Conservation (phyloP, 2,329 filamentous ascomycete genomes). For the Aureobasidium sp. region DNA sequence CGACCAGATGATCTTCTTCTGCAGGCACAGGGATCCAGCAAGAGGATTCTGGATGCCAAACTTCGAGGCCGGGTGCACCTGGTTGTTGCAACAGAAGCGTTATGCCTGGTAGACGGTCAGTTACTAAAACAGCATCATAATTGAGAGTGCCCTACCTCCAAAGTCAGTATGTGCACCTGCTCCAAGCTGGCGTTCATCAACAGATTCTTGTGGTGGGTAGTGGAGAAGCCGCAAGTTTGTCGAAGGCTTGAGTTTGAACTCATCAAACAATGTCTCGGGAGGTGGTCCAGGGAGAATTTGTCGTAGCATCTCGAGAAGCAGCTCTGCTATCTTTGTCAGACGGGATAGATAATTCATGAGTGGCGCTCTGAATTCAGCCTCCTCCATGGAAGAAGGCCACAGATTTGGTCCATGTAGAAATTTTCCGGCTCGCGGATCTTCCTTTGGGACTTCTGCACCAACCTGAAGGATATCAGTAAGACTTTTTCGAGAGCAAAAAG, state of each 20-base stretch:
- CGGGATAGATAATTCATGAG: background rate
- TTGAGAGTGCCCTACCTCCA: slow-evolving; percentile 27
- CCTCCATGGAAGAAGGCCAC: slow-evolving; percentile 34
- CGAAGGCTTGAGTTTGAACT: slow-evolving; percentile 24
- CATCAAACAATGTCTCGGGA: slow-evolving; percentile 19
- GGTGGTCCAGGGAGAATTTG: slow-evolving; percentile 13
- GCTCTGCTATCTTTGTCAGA: background rate
- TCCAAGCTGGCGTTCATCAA: slow-evolving; percentile 21
- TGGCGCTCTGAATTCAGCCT: slow-evolving; percentile 21
- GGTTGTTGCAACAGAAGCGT: slow-evolving; percentile 41
- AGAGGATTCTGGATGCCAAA: slow-evolving; percentile 33
- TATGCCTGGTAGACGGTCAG: slow-evolving; percentile 20
- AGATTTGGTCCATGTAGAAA: slow-evolving; percentile 37
- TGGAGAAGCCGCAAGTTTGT: slow-evolving; percentile 25
- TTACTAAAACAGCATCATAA: background rate
- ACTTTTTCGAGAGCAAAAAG: background rate
- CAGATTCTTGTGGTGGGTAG: slow-evolving; percentile 21
- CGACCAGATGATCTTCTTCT: slow-evolving; percentile 38
- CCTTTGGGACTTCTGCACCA: slow-evolving; percentile 24
- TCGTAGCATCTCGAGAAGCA: background rate
- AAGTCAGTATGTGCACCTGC: slow-evolving; percentile 33
- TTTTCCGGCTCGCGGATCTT: slow-evolving; percentile 20
- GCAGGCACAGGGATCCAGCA: slow-evolving; percentile 41
- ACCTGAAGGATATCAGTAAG: slow-evolving; percentile 22
- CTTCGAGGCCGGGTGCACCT: slow-evolving; percentile 38